Evolutionary conservation across 2,329 filamentous ascomycete species (phyloP).

Genomic region (Aspergillus tanneri): DNA sequence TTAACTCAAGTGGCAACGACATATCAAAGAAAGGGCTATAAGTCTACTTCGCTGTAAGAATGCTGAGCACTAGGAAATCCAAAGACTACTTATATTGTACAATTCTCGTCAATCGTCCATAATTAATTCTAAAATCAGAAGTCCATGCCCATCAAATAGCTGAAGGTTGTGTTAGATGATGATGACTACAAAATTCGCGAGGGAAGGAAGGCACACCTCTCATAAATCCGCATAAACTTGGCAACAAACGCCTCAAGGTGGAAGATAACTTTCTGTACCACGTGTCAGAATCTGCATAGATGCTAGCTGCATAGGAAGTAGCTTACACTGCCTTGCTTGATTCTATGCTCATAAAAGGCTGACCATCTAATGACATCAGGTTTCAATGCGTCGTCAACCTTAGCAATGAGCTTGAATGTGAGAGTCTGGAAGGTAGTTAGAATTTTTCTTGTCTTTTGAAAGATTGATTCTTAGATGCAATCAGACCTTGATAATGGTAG

Average conservation of each 20-base stretch:
- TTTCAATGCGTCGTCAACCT: conserved; percentile 86
- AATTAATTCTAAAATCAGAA: conserved; percentile 41
- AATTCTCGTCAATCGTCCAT: conserved; percentile 31
- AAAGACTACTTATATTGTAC: conserved; percentile 18
- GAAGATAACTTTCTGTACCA: conserved; percentile 79
- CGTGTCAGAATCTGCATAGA: conserved; percentile 2
- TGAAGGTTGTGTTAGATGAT: conserved; percentile 44
- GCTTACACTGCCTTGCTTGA: conserved; percentile 72
- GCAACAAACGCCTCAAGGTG: conserved; percentile 97
- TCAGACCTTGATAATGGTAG: conserved; percentile 77
- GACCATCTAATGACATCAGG: conserved; percentile 93
- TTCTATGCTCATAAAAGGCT: conserved; percentile 94
- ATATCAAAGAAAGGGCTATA: too few relatives aligned
- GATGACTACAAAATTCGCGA: background rate
- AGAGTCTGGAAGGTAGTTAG: conserved; percentile 58
- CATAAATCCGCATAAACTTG: conserved; percentile 95
- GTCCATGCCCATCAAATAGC: conserved; percentile 73
- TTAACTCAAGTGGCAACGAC: too few relatives aligned
- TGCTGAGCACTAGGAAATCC: background rate
- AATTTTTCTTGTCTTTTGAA: background rate
- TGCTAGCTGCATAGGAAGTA: conserved; percentile 2
- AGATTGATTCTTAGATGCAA: background rate
- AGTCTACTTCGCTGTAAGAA: background rate
- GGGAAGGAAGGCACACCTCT: conserved; percentile 66
- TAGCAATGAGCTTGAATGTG: conserved; percentile 85